A percentile compares a stretch with the other conserved stretches of the same genome.
Evolutionary conservation across 805 yeast genomes (phyloP).

Genomic region (Wickerhamomyces bisporus): DNA sequence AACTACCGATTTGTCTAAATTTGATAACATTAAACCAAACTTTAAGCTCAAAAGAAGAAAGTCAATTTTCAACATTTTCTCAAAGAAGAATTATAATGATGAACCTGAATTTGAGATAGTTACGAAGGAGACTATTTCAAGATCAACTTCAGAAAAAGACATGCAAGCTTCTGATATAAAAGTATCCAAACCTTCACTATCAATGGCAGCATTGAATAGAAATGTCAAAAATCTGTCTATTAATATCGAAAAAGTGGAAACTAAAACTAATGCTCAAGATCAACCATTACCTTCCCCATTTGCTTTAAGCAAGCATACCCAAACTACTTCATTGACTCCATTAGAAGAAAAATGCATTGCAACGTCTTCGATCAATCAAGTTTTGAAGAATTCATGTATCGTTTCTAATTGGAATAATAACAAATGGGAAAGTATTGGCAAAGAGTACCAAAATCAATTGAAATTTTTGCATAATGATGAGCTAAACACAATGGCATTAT

Average conservation of each 20-base stretch:
- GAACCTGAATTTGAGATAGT: slow-evolving; percentile 23
- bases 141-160: not conserved
- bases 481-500: slow-evolving; percentile 8
- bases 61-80: slow-evolving; percentile 21
- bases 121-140: slow-evolving; percentile 8
- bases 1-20: slow-evolving; percentile 7
- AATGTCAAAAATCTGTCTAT: slow-evolving; percentile 9
- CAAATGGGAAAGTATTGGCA: slow-evolving; percentile 20
- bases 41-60: slow-evolving; percentile 15
- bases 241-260: not conserved
- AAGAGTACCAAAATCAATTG: slow-evolving; percentile 11
- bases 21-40: slow-evolving; percentile 6
- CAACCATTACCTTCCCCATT: slow-evolving; percentile 8
- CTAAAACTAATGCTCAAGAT: not conserved
- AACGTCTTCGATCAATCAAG: slow-evolving; percentile 3
- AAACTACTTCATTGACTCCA: not conserved
- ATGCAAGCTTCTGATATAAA: no score
- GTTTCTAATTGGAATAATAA: slow-evolving; percentile 20
- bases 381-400: slow-evolving; percentile 13
- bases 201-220: slow-evolving; percentile 10
- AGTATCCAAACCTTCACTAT: slow-evolving; percentile 1
- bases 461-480: slow-evolving; percentile 13
- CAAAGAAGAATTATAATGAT: slow-evolving; percentile 10
- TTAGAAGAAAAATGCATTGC: slow-evolving; percentile 9
- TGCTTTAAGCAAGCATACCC: not conserved